Evolutionary conservation across 495 filamentous ascomycete species (phyloP).

Genomic region (Podospora appendiculata): DNA sequence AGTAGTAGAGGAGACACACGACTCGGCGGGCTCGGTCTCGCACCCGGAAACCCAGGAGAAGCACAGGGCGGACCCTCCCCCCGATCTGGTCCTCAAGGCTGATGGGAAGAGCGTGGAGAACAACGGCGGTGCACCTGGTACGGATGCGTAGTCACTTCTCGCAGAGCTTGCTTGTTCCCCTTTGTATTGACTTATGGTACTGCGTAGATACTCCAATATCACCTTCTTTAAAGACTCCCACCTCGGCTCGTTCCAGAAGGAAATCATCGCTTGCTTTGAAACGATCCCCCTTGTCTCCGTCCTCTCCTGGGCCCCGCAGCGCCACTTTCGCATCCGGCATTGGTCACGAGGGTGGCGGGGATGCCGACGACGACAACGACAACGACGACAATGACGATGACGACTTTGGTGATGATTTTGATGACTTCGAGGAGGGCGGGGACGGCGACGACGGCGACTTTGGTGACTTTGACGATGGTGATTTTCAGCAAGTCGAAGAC

Average conservation of each 20-base stretch:
- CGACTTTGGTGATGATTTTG: constrained; percentile 83
- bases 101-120: constrained; percentile 25
- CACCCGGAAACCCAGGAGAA: constrained; percentile 28
- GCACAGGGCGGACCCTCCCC: constrained; percentile 36
- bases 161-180: constrained; percentile 6
- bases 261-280: constrained; percentile 24
- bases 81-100: constrained; percentile 40
- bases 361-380: constrained; percentile 14
- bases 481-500: constrained; percentile 57
- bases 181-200: constrained; percentile 27
- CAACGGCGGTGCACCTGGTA: constrained; percentile 22
- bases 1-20: constrained; percentile 39
- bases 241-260: constrained; percentile 19
- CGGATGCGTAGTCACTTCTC: constrained; percentile 27
- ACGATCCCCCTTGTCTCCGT: constrained; percentile 10
- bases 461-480: constrained; percentile 53
- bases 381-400: constrained; percentile 37
- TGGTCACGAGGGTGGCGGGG: background rate
- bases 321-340: background rate
- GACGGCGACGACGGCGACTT: constrained; percentile 80
- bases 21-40: constrained; percentile 31
- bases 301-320: constrained; percentile 3
- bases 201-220: constrained; percentile 33
- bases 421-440: constrained; percentile 85
- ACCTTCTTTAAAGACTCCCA: constrained; percentile 23